Percentiles rank a stretch among this genome's conserved stretches.
Conservation (phyloP, 2,329 filamentous ascomycete species). For the Geosmithia putterillii region DNA sequence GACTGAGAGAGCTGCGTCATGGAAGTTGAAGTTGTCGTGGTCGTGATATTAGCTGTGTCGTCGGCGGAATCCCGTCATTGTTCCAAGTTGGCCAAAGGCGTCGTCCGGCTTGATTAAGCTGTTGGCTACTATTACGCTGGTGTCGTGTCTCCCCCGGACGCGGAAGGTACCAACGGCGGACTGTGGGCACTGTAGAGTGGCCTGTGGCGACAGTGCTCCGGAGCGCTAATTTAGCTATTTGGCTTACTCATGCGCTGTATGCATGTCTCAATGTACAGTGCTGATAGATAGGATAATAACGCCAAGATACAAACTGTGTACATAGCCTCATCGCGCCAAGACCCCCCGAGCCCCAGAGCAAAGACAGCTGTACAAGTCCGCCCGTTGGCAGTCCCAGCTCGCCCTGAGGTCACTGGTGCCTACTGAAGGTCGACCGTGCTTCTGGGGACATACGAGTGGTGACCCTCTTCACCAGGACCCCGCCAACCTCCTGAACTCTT, state of each 20-base stretch:
- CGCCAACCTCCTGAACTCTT: conserved; percentile 1
- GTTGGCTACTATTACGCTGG: neutral
- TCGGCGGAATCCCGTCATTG: neutral
- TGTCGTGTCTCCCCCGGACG: neutral
- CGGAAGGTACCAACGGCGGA: neutral
- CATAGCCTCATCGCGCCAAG: neutral
- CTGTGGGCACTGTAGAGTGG: neutral
- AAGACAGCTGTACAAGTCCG: no score
- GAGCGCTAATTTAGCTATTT: neutral
- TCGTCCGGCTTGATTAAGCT: neutral
- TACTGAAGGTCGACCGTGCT: neutral
- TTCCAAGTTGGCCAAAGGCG: neutral
- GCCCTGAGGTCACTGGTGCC: neutral
- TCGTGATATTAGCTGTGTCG: neutral
- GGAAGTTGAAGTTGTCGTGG: neutral
- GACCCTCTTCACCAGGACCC: neutral
- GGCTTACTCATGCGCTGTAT: neutral
- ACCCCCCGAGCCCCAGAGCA: neutral
- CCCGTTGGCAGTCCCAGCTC: neutral
- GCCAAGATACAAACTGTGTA: neutral
- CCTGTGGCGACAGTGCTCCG: neutral
- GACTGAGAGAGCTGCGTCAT: neutral
- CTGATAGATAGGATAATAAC: neutral
- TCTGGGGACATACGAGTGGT: no score
- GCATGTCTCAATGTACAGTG: neutral